These are phyloP conservation scores for Ogataea pignaliae DNA, from an alignment of 805 yeast species.

Conservation along the genomic window DNA sequence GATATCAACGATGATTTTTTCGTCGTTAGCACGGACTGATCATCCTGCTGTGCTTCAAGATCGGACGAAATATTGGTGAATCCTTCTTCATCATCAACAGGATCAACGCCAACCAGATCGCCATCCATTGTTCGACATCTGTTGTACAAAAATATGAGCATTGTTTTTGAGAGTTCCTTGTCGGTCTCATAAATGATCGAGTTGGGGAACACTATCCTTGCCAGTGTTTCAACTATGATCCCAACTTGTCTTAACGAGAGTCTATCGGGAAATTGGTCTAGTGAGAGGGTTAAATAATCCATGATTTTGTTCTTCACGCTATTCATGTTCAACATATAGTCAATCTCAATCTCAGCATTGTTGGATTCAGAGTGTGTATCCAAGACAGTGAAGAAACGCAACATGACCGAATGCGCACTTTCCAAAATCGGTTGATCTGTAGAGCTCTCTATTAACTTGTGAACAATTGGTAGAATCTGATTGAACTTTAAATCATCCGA, in stretches of 20 bases:
- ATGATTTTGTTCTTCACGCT: constrained; percentile 19
- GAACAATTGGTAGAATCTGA: constrained; percentile 22
- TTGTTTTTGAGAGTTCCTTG: constrained; percentile 26
- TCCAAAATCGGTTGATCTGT: constrained; percentile 40
- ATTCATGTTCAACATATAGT: constrained; percentile 8
- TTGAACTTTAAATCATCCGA: constrained; percentile 31
- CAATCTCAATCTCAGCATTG: constrained; percentile 16
- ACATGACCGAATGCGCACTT: constrained; percentile 59
- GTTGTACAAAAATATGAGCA: constrained; percentile 39
- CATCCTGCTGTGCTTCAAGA: constrained; percentile 8
- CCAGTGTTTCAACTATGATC: constrained; percentile 53
- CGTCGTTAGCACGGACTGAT: constrained; percentile 17
- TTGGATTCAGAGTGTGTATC: constrained; percentile 15
- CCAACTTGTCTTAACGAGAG: constrained; percentile 52
- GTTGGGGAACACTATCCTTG: constrained; percentile 39
- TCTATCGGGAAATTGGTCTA: constrained; percentile 51
- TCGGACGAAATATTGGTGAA: constrained; percentile 5
- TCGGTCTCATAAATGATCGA: constrained; percentile 29
- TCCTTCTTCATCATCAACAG: constrained; percentile 1
- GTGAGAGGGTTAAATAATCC: constrained; percentile 42
- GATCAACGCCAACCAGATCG: background rate
- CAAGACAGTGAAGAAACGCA: constrained; percentile 26
- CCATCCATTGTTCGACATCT: constrained; percentile 30
- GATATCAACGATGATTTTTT: constrained; percentile 45
- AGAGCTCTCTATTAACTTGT: constrained; percentile 18